phyloP scores from a whole-genome alignment of 768 basidiomycete species.

The Boletus rubroflammeus region DNA sequence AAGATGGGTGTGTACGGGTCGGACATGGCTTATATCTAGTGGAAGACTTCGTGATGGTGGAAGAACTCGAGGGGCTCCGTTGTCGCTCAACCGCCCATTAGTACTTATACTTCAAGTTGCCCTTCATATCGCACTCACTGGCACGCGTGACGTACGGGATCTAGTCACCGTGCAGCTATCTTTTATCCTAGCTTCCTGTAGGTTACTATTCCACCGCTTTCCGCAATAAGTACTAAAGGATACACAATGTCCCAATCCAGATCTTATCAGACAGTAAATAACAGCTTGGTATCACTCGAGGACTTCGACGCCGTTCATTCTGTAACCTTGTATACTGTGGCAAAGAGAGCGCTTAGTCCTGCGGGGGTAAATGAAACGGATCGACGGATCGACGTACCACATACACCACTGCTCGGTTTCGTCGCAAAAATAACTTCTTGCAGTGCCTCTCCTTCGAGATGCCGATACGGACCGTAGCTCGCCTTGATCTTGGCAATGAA shows the following conservation, averaged over 20 bases:
- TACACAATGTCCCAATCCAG: background rate
- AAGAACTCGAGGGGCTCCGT: no score
- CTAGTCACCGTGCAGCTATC: background rate
- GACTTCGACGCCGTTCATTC: slow-evolving; percentile 10
- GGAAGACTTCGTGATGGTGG: background rate
- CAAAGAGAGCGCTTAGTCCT: background rate
- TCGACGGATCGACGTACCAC: slow-evolving; percentile 49
- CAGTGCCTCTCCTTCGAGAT: slow-evolving; percentile 54
- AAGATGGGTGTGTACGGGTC: slow-evolving; percentile 47
- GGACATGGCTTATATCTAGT: slow-evolving; percentile 27
- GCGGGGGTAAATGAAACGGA: background rate
- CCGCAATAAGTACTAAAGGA: background rate
- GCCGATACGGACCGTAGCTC: slow-evolving; percentile 62
- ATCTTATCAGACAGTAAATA: background rate
- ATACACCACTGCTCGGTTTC: slow-evolving; percentile 77
- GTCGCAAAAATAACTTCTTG: slow-evolving; percentile 77
- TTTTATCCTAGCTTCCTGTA: no score
- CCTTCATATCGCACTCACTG: background rate
- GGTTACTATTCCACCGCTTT: background rate
- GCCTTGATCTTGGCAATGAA: slow-evolving; percentile 63
- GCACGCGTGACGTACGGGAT: background rate
- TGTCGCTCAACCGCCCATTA: no score
- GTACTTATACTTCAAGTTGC: background rate
- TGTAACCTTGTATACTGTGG: slow-evolving; percentile 29
- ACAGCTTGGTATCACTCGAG: background rate